Evolutionary conservation across 176 grass and related monocot genomes (phyloP), one percentile per base, ranked within the genome.

Genomic region (Lolium multiflorum): DNA sequence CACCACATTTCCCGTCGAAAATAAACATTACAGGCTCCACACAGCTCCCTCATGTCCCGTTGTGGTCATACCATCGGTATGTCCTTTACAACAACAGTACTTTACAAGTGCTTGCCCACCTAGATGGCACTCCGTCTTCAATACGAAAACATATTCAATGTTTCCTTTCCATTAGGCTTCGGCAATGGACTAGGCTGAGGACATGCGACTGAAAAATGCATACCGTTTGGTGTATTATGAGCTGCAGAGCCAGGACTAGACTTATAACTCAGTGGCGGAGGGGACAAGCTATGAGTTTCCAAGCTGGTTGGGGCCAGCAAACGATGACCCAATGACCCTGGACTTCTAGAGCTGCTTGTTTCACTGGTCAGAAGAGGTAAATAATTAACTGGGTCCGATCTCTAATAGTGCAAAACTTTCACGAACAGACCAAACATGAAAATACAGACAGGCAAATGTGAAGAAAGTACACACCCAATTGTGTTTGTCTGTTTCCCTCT

Each of bases 401-500:
- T 15, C 52, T 52, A 67, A 49, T 24, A 50, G 12, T 74, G 16
- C 13, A 11, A 89, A 50, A 43, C 56, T 71, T 88, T 74, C 50
- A 74, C 47, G 24, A 59, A 48, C 11, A 85, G 58, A 77, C 26
- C 76, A 81, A 82, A 55, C 21, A 56, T 47, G 10, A 80, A 56
- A 37, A 62, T 24, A 28, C 62, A 22, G 59, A 81, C 43, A 88
- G 16, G 9, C 11, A 22, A 84, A 56, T 57, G 43, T 21, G 39
- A 79, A 58, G 25, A 69, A 52, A 79, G 21, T 76, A 87, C 88
- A 77, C 63, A 95, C 90, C 90, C 69, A 46, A 24, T 63, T 76
- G 86, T 65, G 76, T 52, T 82, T 51, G 83, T 58, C n/a, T 89
- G 85, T 64, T 90, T 94, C 69, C 90, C 80, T 64, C 85, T 94